Evolutionary conservation across 2,329 filamentous ascomycete genomes (phyloP), one percentile per base, ranked within the genome.

Genomic region (Sarocladiaceae sp.): DNA sequence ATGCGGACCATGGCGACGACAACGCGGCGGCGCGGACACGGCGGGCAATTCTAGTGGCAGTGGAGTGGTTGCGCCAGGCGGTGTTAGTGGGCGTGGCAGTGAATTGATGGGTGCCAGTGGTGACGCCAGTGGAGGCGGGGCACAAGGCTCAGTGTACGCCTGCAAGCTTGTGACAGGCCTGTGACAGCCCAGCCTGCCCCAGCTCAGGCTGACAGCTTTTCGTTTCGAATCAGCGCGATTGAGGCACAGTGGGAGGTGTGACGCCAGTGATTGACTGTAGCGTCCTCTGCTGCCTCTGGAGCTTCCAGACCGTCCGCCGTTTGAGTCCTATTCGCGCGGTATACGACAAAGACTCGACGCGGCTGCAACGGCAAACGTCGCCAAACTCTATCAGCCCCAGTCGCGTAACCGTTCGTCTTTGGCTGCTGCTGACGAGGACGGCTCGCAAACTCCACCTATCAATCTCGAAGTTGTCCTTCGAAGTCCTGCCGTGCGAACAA

Each of bases 1-100:
- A 82, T 80, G 64, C 78, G 77, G 58, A 80, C 76, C 79, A 82
- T 82, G 64, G 22, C 48, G 39, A 42, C 17, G 44, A 40, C 29
- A 44, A 15, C 29, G 40, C 40, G 40, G 40, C 40, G 40, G 40
- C 5, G 11, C 8, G 7, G 22, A 10, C 22, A 42, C 18, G 23
- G 18, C 5, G 26, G 20, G 44, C n/a, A 3, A 29, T 3, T 6
- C 5, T 25, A 26, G 5, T 48, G 44, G 18, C 42, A n/a, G n/a
- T n/a, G n/a, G n/a, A 47, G 42, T 15, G 13, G 18, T 10, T 23
- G 42, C 15, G 42, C 15, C 17, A 25, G n/a, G 33, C 26, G 48
- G 36, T 40, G 31, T 51, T 35, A 23, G 48, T 51, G 48, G 25
- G 48, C 28, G 48, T 23, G 18, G 25, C 31, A 37, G 48, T 22